A percentile compares a stretch with the other conserved stretches of the same genome.
Evolutionary conservation across 805 yeast species (phyloP).

Genomic region (Blastobotrys chiropterorum): DNA sequence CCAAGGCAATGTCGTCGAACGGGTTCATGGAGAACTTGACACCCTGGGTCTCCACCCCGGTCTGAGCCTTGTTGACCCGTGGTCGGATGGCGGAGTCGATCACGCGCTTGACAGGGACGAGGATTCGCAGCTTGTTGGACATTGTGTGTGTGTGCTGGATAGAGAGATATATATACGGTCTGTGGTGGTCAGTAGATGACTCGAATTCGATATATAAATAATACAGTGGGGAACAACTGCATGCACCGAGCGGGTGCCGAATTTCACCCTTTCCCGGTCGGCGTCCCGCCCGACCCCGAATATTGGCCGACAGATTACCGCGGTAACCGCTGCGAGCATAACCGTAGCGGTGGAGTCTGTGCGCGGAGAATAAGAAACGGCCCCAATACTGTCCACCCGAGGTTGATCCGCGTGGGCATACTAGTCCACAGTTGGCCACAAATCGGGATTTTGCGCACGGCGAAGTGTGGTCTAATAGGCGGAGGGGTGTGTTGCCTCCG

Average conservation of each 20-base stretch:
- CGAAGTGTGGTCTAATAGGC: no score
- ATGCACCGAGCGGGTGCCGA: not conserved
- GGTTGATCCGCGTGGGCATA: no score
- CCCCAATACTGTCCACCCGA: no score
- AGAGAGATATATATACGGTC: not conserved
- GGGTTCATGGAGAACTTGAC: conserved; percentile 93
- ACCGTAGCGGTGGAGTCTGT: no score
- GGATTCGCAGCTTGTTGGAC: conserved; percentile 40
- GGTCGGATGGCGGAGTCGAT: conserved; percentile 93
- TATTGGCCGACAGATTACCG: not conserved
- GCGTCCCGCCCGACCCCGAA: not conserved
- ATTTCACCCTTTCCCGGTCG: not conserved
- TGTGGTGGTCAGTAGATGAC: not conserved
- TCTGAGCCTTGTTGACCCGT: conserved; percentile 75
- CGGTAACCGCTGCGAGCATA: no score
- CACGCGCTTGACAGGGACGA: conserved; percentile 93
- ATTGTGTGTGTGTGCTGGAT: conserved; percentile 6
- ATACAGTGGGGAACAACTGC: not conserved
- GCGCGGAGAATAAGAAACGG: no score
- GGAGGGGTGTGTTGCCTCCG: no score
- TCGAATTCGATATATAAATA: not conserved
- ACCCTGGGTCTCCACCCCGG: conserved; percentile 83
- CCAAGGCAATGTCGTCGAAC: conserved; percentile 95
- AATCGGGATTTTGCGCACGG: no score
- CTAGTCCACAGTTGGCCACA: no score